Base-by-base conservation (phyloP, 2,329 filamentous ascomycete species). In the Myriosclerotinia curreyana region DNA sequence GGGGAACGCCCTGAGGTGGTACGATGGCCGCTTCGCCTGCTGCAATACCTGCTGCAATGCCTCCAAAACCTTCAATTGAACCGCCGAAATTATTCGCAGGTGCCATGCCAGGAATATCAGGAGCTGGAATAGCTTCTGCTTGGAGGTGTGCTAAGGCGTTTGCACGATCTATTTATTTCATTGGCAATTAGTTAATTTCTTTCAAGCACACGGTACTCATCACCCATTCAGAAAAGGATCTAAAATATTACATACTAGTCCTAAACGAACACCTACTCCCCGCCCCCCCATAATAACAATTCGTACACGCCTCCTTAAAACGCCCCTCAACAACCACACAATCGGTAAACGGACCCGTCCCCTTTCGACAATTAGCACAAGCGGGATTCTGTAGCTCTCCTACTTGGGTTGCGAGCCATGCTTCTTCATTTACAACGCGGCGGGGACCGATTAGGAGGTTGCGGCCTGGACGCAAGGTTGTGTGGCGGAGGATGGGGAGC, bases 71-170 rank as follows among this genome's bases (percentile, higher is more conserved):
- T 8, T 31, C 51, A 0, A 53, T 3, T n/a, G 22, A 31, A 4
- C 51, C 51, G 7, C 51, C 51, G 34, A 53, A 53, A 38, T 53
- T 53, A 53, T 17, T n/a, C n/a, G 51, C 51, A 1, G 51, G 51
- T 22, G n/a, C 51, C 51, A 53, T 53, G 12, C 51, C 51, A 6
- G 51, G 51, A 15, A 53, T 36, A 17, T 17, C n/a, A 15, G 51
- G 51, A 25, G 51, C 51, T 9, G n/a, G 11, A 12, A 38, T 9
- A 1, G 5, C 51, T 17, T 22, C 34, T 17, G 51, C 34, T 25
- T 53, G 51, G 2, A 53, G 51, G 14, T 53, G 51, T 2, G 51
- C 34, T 9, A 53, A 11, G 22, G 51, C 51, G 5, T 53, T 38
- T 53, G 36, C 31, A 53, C 38, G 34, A 14, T 25, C 51, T 53